phyloP scores from a whole-genome alignment of 805 yeast genomes.

The Lipomyces yamadae region DNA sequence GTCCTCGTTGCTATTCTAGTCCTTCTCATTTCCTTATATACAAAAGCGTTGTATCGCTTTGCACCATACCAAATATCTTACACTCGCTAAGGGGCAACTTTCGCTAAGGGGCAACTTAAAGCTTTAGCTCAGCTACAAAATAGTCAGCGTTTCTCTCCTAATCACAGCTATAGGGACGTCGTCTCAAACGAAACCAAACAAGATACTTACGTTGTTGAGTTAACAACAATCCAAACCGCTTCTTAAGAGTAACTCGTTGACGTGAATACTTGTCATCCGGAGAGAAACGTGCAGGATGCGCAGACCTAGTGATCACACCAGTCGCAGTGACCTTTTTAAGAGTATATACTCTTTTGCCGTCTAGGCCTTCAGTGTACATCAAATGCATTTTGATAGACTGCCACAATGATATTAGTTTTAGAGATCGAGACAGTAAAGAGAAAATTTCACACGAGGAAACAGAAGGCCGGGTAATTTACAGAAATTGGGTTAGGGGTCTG shows the following conservation, averaged over 20 bases:
- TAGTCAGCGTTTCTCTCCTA: not conserved
- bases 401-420: not conserved
- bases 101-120: not conserved
- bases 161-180: not conserved
- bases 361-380: constrained; percentile 94
- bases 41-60: not conserved
- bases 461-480: not conserved
- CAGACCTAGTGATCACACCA: constrained; percentile 97
- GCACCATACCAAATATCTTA: not conserved
- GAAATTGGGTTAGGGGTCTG: not conserved
- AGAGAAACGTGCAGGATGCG: constrained; percentile 99
- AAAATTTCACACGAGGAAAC: not conserved
- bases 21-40: not conserved
- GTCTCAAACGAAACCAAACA: not conserved
- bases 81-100: not conserved
- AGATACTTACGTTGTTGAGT: constrained; percentile 60
- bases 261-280: constrained; percentile 99
- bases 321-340: constrained; percentile 75
- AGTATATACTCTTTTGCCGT: constrained; percentile 96
- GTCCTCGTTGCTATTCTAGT: not conserved
- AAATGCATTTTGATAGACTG: constrained; percentile 74
- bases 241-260: constrained; percentile 97
- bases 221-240: constrained; percentile 87
- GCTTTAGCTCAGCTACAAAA: constrained; percentile 22
- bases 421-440: not conserved